A percentile compares a stretch with the other conserved stretches of the same genome.
Evolutionary conservation across 495 filamentous ascomycete genomes (phyloP).

Genomic region (Aspergillus leporis): DNA sequence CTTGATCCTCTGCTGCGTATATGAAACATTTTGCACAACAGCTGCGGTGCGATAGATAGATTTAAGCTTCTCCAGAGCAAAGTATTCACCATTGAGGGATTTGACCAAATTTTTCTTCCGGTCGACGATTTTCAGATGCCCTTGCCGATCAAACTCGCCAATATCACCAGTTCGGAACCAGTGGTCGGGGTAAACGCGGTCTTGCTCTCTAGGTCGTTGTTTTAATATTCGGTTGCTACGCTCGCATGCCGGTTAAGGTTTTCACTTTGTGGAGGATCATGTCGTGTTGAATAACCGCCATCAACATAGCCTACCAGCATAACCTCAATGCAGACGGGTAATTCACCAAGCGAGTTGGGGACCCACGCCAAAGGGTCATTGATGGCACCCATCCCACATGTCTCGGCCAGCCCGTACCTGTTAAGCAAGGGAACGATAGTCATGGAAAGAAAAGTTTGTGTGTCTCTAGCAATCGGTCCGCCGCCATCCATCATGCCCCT

Average conservation of each 20-base stretch:
- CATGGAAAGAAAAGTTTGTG: not conserved
- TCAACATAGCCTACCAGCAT: not conserved
- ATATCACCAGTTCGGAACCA: not conserved
- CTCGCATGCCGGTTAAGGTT: not conserved
- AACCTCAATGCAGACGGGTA: not conserved
- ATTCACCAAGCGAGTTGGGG: too few species aligned
- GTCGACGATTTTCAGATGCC: not conserved
- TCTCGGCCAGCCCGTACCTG: not conserved
- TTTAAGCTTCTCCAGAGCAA: too few species aligned
- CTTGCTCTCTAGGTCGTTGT: not conserved
- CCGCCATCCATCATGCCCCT: not conserved
- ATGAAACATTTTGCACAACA: too few species aligned
- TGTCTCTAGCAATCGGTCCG: not conserved
- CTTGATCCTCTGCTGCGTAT: too few species aligned
- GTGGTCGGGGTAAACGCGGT: not conserved
- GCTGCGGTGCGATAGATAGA: too few species aligned
- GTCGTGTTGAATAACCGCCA: not conserved
- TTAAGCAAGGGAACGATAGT: not conserved
- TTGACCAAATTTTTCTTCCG: too few species aligned
- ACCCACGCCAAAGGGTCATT: not conserved
- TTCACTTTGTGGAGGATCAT: not conserved
- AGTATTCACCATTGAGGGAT: too few species aligned
- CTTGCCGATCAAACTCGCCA: not conserved
- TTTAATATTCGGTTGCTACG: not conserved
- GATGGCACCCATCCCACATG: not conserved